Evolutionary conservation across 176 grass and related monocot genomes (phyloP).

Genomic region (Zizania latifolia): DNA sequence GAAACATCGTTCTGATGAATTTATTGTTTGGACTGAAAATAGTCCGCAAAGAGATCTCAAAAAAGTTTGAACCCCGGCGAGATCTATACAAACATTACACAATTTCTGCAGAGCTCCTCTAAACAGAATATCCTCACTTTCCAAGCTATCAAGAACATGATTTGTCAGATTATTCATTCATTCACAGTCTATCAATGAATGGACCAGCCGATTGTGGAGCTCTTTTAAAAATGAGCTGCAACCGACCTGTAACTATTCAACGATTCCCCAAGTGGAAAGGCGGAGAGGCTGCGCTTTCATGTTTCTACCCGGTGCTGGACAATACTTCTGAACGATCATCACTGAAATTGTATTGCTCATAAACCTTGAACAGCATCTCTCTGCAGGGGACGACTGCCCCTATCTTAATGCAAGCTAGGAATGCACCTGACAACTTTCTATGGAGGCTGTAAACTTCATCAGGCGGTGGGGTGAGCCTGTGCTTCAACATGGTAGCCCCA

Average conservation of each 20-base stretch:
- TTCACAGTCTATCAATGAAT: neutral
- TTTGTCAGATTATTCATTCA: neutral
- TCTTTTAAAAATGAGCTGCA: conserved; percentile 42
- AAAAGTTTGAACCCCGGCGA: neutral
- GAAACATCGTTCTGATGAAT: neutral
- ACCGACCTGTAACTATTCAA: neutral
- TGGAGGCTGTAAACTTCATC: conserved; percentile 93
- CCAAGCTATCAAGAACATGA: neutral
- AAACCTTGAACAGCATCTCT: conserved; percentile 62
- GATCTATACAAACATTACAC: neutral
- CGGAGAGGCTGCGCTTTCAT: neutral
- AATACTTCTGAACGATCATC: conserved; percentile 30
- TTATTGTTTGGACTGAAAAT: neutral
- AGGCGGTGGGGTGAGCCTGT: conserved; percentile 79
- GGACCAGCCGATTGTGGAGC: neutral
- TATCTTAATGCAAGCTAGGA: conserved; percentile 91
- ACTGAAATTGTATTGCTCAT: conserved; percentile 55
- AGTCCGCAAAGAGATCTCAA: neutral
- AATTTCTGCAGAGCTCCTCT: neutral
- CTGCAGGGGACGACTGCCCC: conserved; percentile 83
- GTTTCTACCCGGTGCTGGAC: conserved; percentile 36
- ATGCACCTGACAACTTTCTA: conserved; percentile 91
- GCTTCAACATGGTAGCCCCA: conserved; percentile 87
- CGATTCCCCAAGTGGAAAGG: neutral
- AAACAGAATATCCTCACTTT: conserved; percentile 1